Conservation (phyloP, 257 asterid species). For the Solanum paucissectum region DNA sequence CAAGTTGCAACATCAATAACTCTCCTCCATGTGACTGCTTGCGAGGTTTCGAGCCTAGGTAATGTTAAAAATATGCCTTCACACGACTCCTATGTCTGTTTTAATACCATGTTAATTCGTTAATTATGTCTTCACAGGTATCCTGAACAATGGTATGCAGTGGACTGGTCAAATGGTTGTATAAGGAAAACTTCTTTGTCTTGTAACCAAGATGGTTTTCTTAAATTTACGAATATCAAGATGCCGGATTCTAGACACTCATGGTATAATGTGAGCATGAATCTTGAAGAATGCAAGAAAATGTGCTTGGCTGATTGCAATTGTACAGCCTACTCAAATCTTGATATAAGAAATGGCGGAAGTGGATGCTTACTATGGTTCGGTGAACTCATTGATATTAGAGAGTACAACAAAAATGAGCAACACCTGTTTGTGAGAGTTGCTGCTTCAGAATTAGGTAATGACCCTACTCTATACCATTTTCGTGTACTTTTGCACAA, state of each 20-base stretch:
- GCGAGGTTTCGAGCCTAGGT: neutral
- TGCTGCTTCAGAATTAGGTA: conserved; percentile 10
- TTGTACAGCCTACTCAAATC: conserved; percentile 30
- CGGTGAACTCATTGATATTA: conserved; percentile 30
- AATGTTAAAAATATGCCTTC: too few relatives aligned
- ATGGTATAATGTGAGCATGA: conserved; percentile 8
- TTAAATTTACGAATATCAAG: neutral
- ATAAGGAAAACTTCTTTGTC: neutral
- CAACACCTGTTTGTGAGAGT: conserved; percentile 1
- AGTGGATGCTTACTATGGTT: conserved; percentile 36
- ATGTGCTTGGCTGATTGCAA: conserved; percentile 28
- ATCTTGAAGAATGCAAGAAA: conserved; percentile 21
- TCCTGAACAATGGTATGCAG: neutral
- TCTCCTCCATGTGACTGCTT: conserved; percentile 7
- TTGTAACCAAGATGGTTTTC: conserved; percentile 1
- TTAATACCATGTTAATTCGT: neutral
- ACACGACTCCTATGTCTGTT: neutral
- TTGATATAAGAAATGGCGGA: conserved; percentile 7
- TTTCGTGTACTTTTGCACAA: neutral
- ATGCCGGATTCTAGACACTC: conserved; percentile 12
- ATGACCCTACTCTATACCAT: neutral
- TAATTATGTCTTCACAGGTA: neutral
- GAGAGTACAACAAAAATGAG: neutral
- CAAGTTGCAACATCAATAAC: neutral
- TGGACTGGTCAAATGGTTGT: conserved; percentile 15